Percentiles rank a stretch among this genome's conserved stretches.
phyloP scores from a whole-genome alignment of 768 basidiomycete genomes.

The Strobilomyces dryophilus region DNA sequence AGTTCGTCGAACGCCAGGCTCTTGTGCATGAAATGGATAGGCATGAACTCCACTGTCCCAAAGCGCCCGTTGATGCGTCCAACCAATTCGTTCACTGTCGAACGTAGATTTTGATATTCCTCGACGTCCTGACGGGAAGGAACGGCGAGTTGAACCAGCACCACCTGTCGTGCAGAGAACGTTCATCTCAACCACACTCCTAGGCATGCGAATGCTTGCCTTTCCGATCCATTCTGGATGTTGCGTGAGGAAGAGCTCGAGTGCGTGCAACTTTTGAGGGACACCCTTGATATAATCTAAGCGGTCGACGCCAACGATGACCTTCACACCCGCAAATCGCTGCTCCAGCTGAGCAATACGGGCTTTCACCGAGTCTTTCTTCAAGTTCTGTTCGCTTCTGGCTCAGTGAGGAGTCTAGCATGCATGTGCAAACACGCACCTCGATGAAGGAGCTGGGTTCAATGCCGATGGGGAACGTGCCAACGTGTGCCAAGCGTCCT shows the following conservation, averaged over 20 bases:
- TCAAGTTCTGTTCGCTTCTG: slow-evolving; percentile 53
- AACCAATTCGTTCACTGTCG: slow-evolving; percentile 95
- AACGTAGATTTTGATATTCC: slow-evolving; percentile 96
- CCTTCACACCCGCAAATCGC: slow-evolving; percentile 90
- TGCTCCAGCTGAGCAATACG: slow-evolving; percentile 81
- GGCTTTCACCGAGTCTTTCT: slow-evolving; percentile 73
- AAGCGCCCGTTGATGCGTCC: slow-evolving; percentile 98
- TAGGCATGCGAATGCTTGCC: slow-evolving; percentile 35
- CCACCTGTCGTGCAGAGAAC: slow-evolving; percentile 51
- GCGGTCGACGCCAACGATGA: slow-evolving; percentile 97
- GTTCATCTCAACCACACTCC: neutral
- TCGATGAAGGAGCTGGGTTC: slow-evolving; percentile 91
- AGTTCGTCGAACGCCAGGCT: slow-evolving; percentile 90
- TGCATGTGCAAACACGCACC: slow-evolving; percentile 34
- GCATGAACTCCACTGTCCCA: slow-evolving; percentile 99
- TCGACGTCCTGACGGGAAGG: slow-evolving; percentile 98
- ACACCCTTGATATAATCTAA: slow-evolving; percentile 99
- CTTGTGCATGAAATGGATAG: slow-evolving; percentile 99
- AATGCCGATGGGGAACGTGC: slow-evolving; percentile 99
- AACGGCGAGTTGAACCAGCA: slow-evolving; percentile 94
- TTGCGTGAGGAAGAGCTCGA: slow-evolving; percentile 94
- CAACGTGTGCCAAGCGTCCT: slow-evolving; percentile 92
- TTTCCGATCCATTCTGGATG: slow-evolving; percentile 99
- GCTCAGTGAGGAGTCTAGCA: slow-evolving; percentile 1
- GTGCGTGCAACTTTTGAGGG: slow-evolving; percentile 94